Conservation (phyloP, 2,329 filamentous ascomycete genomes). For the Aspergillus flavus region DNA sequence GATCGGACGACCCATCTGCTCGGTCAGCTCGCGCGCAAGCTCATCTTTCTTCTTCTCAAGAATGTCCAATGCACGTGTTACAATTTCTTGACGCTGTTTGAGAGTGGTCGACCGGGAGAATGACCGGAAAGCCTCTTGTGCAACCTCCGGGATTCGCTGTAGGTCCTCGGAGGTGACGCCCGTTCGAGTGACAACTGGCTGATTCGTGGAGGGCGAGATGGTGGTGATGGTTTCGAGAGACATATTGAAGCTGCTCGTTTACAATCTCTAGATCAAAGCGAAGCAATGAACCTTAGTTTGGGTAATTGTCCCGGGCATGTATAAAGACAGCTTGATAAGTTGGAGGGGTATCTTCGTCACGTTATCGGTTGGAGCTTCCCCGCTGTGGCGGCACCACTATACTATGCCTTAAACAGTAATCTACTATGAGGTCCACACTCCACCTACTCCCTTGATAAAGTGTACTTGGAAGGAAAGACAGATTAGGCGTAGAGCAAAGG, state of each 20-base stretch:
- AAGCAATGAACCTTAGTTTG: background rate
- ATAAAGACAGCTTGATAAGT: background rate
- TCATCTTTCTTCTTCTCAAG: conserved; percentile 74
- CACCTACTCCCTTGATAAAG: background rate
- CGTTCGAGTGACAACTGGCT: conserved; percentile 76
- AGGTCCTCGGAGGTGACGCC: conserved; percentile 73
- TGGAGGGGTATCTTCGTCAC: conserved; percentile 12
- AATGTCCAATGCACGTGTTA: conserved; percentile 75
- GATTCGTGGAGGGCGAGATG: conserved; percentile 88
- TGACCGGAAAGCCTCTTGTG: conserved; percentile 73
- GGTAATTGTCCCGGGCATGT: background rate
- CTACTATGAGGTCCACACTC: background rate
- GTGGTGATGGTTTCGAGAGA: conserved; percentile 66
- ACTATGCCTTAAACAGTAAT: conserved; percentile 1
- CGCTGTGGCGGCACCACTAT: conserved; percentile 10
- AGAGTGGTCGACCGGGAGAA: conserved; percentile 79
- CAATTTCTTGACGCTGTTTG: conserved; percentile 74
- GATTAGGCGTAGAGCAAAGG: background rate
- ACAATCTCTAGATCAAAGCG: background rate
- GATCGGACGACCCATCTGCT: conserved; percentile 95
- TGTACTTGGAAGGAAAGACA: background rate
- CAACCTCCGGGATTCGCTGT: conserved; percentile 68
- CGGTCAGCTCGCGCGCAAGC: conserved; percentile 80
- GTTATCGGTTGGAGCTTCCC: conserved; percentile 13
- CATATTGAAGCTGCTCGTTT: conserved; percentile 36